Percentiles rank a stretch among this genome's conserved stretches.
Evolutionary conservation across 805 yeast species (phyloP).

Genomic region (Spathaspora sp.): DNA sequence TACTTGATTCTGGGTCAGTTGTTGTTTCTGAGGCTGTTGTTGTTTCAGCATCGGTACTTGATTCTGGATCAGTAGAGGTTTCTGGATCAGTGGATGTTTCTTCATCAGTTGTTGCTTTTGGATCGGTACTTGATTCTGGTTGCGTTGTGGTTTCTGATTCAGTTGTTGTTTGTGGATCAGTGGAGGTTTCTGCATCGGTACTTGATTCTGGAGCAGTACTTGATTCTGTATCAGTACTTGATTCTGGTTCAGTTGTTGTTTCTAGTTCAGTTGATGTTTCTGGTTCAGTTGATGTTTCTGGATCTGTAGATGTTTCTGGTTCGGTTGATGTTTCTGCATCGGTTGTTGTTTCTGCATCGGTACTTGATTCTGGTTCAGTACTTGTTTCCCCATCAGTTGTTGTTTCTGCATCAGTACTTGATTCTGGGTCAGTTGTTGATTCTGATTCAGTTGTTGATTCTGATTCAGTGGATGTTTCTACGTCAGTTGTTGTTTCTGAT

Average conservation of each 20-base stretch:
- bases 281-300: neutral
- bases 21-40: too few species aligned
- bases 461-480: neutral
- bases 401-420: neutral
- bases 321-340: neutral
- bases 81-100: slow-evolving; percentile 1
- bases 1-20: too few species aligned
- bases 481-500: too few species aligned
- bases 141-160: neutral
- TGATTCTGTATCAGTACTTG: neutral
- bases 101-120: neutral
- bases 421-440: neutral
- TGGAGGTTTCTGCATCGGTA: neutral
- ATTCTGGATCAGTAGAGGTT: slow-evolving; percentile 1
- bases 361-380: neutral
- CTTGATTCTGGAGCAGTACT: neutral
- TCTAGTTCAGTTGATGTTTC: neutral
- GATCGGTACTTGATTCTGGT: neutral
- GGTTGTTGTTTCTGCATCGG: neutral
- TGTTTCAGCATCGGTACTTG: too few species aligned
- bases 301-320: neutral
- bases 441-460: neutral
- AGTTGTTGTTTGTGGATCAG: neutral
- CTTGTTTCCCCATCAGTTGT: neutral
- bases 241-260: neutral